Percentiles rank a stretch among this genome's conserved stretches.
phyloP scores from a whole-genome alignment of 768 basidiomycete species.

The Suillus sp. region DNA sequence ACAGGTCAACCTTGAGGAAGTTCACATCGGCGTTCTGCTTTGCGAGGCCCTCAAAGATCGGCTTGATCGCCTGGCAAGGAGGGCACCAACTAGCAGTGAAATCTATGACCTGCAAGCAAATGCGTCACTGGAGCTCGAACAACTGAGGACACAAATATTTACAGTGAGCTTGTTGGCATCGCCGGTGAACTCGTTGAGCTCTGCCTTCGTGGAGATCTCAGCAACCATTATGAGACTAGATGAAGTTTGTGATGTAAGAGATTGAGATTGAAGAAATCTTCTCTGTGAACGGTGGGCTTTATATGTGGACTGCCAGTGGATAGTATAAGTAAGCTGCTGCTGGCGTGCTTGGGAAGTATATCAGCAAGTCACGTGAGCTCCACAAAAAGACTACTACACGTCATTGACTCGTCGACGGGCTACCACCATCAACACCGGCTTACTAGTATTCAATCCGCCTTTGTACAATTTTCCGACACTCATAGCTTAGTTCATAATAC shows the following conservation, averaged over 20 bases:
- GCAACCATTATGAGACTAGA: not conserved
- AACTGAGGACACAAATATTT: not conserved
- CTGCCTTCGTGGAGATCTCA: not conserved
- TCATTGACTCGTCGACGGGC: no score
- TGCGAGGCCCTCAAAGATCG: constrained; percentile 68
- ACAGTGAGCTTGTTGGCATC: not conserved
- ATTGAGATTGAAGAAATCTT: not conserved
- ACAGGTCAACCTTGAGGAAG: constrained; percentile 82
- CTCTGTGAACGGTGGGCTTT: not conserved
- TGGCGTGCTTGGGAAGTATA: constrained; percentile 4
- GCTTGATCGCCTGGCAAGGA: constrained; percentile 83
- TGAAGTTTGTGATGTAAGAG: not conserved
- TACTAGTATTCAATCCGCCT: not conserved
- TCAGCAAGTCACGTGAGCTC: not conserved
- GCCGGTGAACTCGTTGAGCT: not conserved
- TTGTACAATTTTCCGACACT: not conserved
- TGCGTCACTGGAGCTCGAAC: not conserved
- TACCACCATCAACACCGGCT: not conserved
- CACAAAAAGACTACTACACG: not conserved
- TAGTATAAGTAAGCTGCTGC: not conserved
- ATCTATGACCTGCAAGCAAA: not conserved
- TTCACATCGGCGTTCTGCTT: constrained; percentile 70
- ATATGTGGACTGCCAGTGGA: not conserved
- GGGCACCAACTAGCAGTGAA: constrained; percentile 57
- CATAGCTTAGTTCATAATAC: not conserved